These are phyloP conservation scores for Aspergillus panamensis DNA, from an alignment of 495 filamentous ascomycete species.

Conservation along the genomic window DNA sequence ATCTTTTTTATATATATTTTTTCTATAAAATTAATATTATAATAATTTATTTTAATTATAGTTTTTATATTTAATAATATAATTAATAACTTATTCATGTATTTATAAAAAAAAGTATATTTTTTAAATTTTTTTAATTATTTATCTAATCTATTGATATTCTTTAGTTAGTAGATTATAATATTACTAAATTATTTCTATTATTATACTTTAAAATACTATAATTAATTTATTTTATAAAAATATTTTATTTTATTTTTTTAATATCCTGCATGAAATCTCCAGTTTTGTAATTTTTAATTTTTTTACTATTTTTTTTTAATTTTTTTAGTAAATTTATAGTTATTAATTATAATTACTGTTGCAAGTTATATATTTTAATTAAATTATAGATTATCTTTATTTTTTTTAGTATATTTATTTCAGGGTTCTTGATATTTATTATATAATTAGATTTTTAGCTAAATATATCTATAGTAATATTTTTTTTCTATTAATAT, in stretches of 20 bases:
- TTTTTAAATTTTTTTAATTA: constrained; percentile 6
- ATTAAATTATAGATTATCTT: constrained; percentile 9
- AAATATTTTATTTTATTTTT: neutral
- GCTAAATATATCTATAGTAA: constrained; percentile 1
- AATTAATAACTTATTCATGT: constrained; percentile 2
- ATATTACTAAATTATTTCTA: constrained; percentile 8
- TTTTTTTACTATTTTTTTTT: too few relatives aligned
- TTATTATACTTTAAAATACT: constrained; percentile 7
- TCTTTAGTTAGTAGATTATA: constrained; percentile 2
- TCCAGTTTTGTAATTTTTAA: too few relatives aligned
- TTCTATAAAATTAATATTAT: constrained; percentile 12
- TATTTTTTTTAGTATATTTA: neutral
- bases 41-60: constrained; percentile 12
- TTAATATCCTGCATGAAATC: too few relatives aligned
- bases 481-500: constrained; percentile 8
- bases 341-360: constrained; percentile 11
- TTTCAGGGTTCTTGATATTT: constrained; percentile 1
- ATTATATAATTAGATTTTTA: constrained; percentile 6
- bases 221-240: constrained; percentile 14
- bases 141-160: neutral
- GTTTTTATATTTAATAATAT: constrained; percentile 7
- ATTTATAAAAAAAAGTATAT: constrained; percentile 1
- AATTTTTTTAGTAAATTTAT: too few relatives aligned
- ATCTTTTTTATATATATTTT: constrained; percentile 6
- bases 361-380: neutral